Conservation (phyloP, 306 rosid species). For the Senna siamea region DNA sequence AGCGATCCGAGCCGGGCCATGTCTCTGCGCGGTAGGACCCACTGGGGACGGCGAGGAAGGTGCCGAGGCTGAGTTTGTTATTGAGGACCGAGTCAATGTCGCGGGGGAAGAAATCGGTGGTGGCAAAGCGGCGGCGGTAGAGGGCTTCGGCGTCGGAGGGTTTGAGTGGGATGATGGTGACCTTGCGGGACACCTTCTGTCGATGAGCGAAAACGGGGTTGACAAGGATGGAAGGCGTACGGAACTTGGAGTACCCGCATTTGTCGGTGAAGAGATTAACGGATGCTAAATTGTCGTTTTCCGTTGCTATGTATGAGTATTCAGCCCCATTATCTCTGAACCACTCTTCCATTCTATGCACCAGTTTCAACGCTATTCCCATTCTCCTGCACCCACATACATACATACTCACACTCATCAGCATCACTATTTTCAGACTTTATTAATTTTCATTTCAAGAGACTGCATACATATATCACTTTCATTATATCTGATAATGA, state of each 20-base stretch:
- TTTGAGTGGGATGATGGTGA: constrained; percentile 54
- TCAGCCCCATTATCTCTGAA: constrained; percentile 74
- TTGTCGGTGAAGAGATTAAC: constrained; percentile 80
- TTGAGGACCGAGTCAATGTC: constrained; percentile 80
- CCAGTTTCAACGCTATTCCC: constrained; percentile 88
- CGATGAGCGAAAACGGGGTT: constrained; percentile 88
- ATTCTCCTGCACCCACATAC: constrained; percentile 60
- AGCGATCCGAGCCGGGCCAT: constrained; percentile 70
- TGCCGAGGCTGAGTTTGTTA: constrained; percentile 75
- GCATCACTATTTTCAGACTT: neutral
- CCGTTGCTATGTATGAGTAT: constrained; percentile 93
- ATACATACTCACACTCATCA: neutral
- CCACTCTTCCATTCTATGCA: constrained; percentile 72
- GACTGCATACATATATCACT: too few relatives aligned
- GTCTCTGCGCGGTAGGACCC: constrained; percentile 40
- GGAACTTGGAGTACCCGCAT: constrained; percentile 90
- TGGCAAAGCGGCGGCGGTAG: constrained; percentile 76
- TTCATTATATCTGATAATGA: too few relatives aligned
- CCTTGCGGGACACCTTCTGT: constrained; percentile 43
- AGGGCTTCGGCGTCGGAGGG: constrained; percentile 69
- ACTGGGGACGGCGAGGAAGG: constrained; percentile 79
- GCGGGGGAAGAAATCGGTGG: constrained; percentile 90
- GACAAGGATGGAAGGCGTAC: constrained; percentile 83
- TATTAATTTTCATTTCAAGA: too few relatives aligned
- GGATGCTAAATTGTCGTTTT: constrained; percentile 82